Base-by-base conservation (phyloP, 148 eudicot species). In the Fallopia convolvulus region DNA sequence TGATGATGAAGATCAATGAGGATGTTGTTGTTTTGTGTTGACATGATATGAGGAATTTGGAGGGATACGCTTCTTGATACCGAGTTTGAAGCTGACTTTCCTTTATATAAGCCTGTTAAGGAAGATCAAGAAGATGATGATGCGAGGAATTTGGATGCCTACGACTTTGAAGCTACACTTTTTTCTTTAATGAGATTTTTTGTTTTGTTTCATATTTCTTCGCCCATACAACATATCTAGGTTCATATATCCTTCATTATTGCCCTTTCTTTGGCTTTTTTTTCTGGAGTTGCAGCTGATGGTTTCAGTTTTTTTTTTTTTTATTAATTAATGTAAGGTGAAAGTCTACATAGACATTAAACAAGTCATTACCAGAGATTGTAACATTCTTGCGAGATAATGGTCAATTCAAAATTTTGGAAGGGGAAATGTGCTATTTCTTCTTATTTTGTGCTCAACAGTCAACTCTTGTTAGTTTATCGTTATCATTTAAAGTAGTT, bases 1-100 rank as follows among this genome's bases (percentile, higher is more conserved):
- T 77, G 74, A 72, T 21, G 93, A 90, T 30, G 90, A 87, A 23
- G 85, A 89, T 46, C 84, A 83, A 18, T 77, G 56, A 63, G 17
- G 7, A 63, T 63, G 39, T 32, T 63, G 70, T 6, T 63, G 36
- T 23, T 15, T 32, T 23, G 70, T 63, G 72, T 3, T 66, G 44
- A 66, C 15, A 7, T 33, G 8, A 36, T 36, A 9, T 33, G 44
- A 66, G 72, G 20, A 36, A 4, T 66, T 32, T 13, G 21, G 72
- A 33, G 36, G 72, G 20, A 14, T 33, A 17, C 20, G 4, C 66
- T 21, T 26, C 66, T 60, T 5, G 13, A 60, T 60, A 60, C 66
- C 5, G 14, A 36, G 44, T 33, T 13, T 66, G 72, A 66, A 66
- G 42, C 9, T 36, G 39, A 36, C 4, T 36, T 36, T 36, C 39